Evolutionary conservation across 139 green algal genomes (phyloP), one percentile per base, ranked within the genome.

Genomic region (Volvox reticuliferus): DNA sequence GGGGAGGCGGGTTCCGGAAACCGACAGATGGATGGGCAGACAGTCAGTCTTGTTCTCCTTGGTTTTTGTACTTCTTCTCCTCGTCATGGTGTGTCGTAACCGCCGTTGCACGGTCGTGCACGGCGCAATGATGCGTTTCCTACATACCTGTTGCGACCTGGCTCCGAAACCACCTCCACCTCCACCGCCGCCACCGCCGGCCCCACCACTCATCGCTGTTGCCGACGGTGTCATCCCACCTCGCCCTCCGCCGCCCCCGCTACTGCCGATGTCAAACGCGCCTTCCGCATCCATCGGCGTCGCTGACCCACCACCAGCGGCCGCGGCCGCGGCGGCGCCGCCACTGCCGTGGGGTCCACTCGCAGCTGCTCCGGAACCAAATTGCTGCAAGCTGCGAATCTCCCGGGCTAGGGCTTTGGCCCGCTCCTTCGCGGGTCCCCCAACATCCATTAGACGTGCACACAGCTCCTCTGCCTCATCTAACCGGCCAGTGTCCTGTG

Each of bases 361-460:
- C 35, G 32, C 83, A 17, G 55, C 55, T 36, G 83, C 33, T 55
- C 68, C 68, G 12, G 61, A 24, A 28, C 44, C 86, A 26, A 76
- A 82, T 32, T 84, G 61, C 73, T 84, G 73, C 61, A 84, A 26
- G 55, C 73, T 77, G 30, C 86, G 86, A 21, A 90, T 85, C 90
- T 99, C 97, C 18, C 96, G 71, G 71, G 99, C 92, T 67, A 98
- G 89, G 0, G 94, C 94, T 91, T 99, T 99, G 33, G 98, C 98
- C 0, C 93, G 71, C 93, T 99, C 97, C 93, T 97, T 98, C 79
- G 92, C 94, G 2, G 93, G 91, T 0, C 95, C 95, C 0, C 96
- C 97, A 37, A 95, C 97, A 91, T 99, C 98, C 68, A 99, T 92
- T 78, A 99, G 93, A 0, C 96, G 94, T 16, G 92, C 91, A 90